Base-by-base conservation (phyloP, 31 red algal genomes). In the Porphyra umbilicalis region DNA sequence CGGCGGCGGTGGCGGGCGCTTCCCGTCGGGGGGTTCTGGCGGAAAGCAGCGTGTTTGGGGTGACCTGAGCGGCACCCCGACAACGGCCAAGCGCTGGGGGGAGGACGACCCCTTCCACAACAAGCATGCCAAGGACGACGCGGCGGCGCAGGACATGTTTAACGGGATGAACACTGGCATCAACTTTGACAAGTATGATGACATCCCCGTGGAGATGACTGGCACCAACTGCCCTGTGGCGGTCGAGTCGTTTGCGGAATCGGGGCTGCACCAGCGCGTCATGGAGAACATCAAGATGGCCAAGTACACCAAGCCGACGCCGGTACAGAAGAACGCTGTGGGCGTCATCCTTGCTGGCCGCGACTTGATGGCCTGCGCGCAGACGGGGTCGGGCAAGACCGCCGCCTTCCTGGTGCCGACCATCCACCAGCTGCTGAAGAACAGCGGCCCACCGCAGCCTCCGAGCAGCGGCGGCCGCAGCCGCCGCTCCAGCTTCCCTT, bases 161-260 rank as follows among this genome's bases (percentile, higher is more conserved):
- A 96, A 96, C 79, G 91, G 91, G 25, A 88, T 88, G 82, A 95
- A 86, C 78, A 91, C 88, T n/a, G 94, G 94, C 36, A 97, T 93
- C 39, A 97, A 93, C 92, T 97, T 97, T 93, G 97, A 99, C 46
- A 95, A 96, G 80, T 99, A 99, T 81, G 93, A 99, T 40, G 93
- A 99, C 75, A 99, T 99, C 85, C 97, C 97, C 2, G 97, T 99
- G 1, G 97, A 99, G 79, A 93, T 92, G 76, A 94, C 93, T 14
- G 97, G 97, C 36, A 82, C 83, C 38, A 80, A 95, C 46, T 93
- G 91, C 78, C 84, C 82, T 0, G 83, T 80, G n/a, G 88, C 82
- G 36, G 94, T 99, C 79, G 81, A 81, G 36, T 29, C 20, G 33
- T 99, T 99, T 86, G 90, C 91, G 35, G 81, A 80, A 6, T 92